These are phyloP conservation scores for Elaeagnus macrophylla DNA, from an alignment of 306 rosid genomes.

Conservation along the genomic window DNA sequence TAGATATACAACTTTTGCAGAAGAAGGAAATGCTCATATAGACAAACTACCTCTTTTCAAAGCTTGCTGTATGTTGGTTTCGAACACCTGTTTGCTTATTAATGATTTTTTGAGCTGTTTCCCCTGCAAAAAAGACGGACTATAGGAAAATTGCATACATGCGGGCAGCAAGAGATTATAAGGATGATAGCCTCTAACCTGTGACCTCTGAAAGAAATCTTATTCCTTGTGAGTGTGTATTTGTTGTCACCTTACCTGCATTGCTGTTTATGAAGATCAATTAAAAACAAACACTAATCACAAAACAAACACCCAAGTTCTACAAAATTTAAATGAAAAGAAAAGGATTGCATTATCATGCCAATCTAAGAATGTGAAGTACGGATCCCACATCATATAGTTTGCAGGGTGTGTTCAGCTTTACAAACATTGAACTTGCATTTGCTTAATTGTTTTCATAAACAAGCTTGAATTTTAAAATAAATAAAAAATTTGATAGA, in stretches of 20 bases:
- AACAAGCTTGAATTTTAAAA: no score
- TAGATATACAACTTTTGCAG: background rate
- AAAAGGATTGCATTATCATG: background rate
- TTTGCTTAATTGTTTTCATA: no score
- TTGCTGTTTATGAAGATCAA: conserved; percentile 40
- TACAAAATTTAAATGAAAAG: background rate
- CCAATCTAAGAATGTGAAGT: background rate
- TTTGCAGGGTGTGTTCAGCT: no score
- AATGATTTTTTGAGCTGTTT: conserved; percentile 17
- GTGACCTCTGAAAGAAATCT: conserved; percentile 74
- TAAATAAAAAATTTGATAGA: background rate
- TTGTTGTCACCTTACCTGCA: conserved; percentile 85
- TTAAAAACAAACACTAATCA: conserved; percentile 8
- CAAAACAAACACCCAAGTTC: background rate
- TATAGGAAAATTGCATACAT: conserved; percentile 15
- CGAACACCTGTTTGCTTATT: conserved; percentile 28
- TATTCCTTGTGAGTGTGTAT: conserved; percentile 74
- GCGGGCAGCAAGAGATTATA: conserved; percentile 6
- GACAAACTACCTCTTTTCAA: conserved; percentile 52
- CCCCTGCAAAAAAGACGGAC: conserved; percentile 37
- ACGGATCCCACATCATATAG: background rate
- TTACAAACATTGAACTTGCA: no score
- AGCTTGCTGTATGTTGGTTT: conserved; percentile 25
- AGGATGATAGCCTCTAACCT: conserved; percentile 33
- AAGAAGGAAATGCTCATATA: conserved; percentile 1